phyloP scores from a whole-genome alignment of 306 rosid species.

The Malus orientalis region DNA sequence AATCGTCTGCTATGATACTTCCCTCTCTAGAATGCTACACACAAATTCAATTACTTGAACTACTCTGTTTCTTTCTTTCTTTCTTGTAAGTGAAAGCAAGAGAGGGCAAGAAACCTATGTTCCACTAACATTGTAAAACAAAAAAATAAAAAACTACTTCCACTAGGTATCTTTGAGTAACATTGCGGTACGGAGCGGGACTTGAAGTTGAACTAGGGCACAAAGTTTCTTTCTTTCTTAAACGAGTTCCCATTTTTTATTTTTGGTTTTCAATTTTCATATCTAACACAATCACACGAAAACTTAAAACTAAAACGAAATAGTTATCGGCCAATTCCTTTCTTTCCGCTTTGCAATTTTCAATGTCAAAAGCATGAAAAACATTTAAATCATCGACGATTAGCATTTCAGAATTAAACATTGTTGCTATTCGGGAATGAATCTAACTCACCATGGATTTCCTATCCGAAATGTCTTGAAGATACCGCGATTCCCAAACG shows the following conservation, averaged over 20 bases:
- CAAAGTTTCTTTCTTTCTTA: neutral
- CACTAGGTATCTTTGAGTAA: neutral
- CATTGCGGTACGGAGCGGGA: neutral
- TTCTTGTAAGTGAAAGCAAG: slow-evolving; percentile 6
- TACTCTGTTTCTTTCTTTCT: neutral
- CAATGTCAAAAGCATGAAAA: neutral
- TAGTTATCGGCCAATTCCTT: neutral
- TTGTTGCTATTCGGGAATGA: neutral
- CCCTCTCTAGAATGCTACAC: slow-evolving; percentile 63
- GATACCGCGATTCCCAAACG: slow-evolving; percentile 59
- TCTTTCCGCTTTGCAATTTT: neutral
- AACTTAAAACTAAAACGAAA: neutral
- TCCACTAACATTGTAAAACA: neutral
- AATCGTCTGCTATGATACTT: slow-evolving; percentile 76
- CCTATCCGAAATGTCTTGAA: slow-evolving; percentile 74
- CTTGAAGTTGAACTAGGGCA: no score
- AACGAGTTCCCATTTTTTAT: no score
- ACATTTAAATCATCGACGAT: neutral
- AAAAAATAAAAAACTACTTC: neutral
- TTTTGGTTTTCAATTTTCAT: no score
- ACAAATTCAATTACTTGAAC: neutral
- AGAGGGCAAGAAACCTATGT: neutral
- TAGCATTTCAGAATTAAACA: neutral
- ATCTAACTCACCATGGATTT: slow-evolving; percentile 59
- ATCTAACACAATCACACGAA: neutral